These are phyloP conservation scores for Amanita brunnescens DNA, from an alignment of 768 basidiomycete genomes.

Conservation along the genomic window DNA sequence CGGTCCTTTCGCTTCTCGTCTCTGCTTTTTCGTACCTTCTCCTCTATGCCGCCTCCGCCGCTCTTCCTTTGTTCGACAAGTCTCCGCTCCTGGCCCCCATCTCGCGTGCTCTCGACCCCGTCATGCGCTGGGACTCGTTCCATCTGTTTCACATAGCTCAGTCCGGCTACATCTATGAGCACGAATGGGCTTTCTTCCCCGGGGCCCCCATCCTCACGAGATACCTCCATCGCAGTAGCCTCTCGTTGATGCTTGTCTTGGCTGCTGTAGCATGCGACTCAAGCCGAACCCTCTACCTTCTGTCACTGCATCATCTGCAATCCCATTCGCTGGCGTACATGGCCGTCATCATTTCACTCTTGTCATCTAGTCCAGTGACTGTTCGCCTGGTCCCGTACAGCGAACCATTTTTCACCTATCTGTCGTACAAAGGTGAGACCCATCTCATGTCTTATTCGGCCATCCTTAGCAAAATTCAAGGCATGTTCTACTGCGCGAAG, in stretches of 20 bases:
- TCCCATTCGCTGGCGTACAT: conserved; percentile 53
- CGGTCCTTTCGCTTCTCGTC: conserved; percentile 8
- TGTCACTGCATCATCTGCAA: conserved; percentile 50
- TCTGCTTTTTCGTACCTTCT: conserved; percentile 13
- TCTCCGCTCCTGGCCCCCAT: conserved; percentile 23
- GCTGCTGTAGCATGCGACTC: conserved; percentile 32
- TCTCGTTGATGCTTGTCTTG: conserved; percentile 25
- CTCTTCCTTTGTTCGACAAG: conserved; percentile 30
- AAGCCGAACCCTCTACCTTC: conserved; percentile 40
- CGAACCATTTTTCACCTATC: conserved; percentile 80
- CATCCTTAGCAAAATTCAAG: conserved; percentile 20
- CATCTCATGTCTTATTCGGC: conserved; percentile 2
- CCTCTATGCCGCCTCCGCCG: conserved; percentile 19
- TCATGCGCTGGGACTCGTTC: conserved; percentile 83
- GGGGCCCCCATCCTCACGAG: conserved; percentile 53
- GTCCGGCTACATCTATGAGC: conserved; percentile 53
- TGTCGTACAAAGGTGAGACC: conserved; percentile 62
- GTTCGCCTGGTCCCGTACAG: conserved; percentile 64
- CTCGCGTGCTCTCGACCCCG: conserved; percentile 11
- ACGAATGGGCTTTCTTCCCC: conserved; percentile 85
- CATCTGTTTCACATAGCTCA: conserved; percentile 69
- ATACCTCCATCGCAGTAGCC: conserved; percentile 7
- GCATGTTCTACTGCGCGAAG: conserved; percentile 50
- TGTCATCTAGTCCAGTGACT: conserved; percentile 76
- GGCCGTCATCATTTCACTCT: conserved; percentile 56